Base-by-base conservation (phyloP, 148 eudicot species). In the Heliosperma pusillum region DNA sequence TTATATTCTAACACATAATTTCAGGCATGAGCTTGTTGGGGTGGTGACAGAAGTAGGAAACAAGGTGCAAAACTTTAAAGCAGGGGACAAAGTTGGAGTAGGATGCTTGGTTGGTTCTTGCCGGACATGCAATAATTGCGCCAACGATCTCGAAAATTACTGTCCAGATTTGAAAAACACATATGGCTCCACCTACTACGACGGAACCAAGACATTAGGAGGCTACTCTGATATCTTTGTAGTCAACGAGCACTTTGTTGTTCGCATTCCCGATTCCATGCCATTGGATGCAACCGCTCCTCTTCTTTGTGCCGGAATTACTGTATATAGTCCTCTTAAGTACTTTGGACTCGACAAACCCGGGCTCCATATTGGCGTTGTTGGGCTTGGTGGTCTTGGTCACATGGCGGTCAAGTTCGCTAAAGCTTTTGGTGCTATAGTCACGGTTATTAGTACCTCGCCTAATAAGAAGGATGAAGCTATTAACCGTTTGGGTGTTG, bases 401-500 rank as follows among this genome's bases (percentile, higher is more conserved):
- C 87, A 87, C 68, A 70, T 87, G 81, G 87, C 87, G 1, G 86
- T 87, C 10, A 87, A 84, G 61, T 87, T 87, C 3, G 89, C 81
- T 3, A 87, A 87, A 76, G 84, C 87, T 12, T 87, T 80, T 58
- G 89, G 89, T 24, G 75, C 79, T 75, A 74, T 77, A 10, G 87
- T 86, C 7, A 87, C 89, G 0, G 89, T 87, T 62, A 78, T 86
- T 16, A 86, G 87, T 66, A 84, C 89, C 25, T 80, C 85, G 7
- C 45, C 73, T 21, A 73, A 64, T n/a, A 86, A 86, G 81, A 82
- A 77, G 72, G 89, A 82, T 8, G 87, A 82, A 60, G 87, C 87
- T 52, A 58, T 84, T 5, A 74, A 52, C 5, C 68, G 42, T 50
- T 83, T 86, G 47, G 84, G 82, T 10, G 89, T 85, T 42, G 87